Evolutionary conservation across 805 yeast species (phyloP).

Genomic region (Candida xyloterini): DNA sequence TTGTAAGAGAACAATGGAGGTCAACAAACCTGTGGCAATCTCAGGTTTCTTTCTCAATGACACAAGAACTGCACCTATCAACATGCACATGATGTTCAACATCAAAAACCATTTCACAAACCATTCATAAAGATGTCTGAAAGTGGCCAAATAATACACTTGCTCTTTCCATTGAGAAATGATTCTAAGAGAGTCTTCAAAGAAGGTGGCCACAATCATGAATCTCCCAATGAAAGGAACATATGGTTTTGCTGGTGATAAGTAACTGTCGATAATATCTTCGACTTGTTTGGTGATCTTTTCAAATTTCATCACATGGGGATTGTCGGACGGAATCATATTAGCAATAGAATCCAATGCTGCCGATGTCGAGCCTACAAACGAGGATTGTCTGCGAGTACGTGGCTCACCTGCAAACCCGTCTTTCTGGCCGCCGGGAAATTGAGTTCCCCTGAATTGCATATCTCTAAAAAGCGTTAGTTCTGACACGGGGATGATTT

Average conservation of each 20-base stretch:
- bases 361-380: conserved; percentile 13
- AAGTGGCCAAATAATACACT: conserved; percentile 75
- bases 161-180: conserved; percentile 88
- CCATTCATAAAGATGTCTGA: conserved; percentile 75
- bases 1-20: conserved; percentile 73
- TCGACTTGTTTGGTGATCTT: conserved; percentile 52
- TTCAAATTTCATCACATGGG: conserved; percentile 43
- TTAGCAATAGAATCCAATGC: conserved; percentile 27
- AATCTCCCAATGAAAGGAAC: conserved; percentile 88
- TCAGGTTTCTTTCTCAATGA: conserved; percentile 65
- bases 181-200: conserved; percentile 85
- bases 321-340: conserved; percentile 32
- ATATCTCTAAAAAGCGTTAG: conserved; percentile 15
- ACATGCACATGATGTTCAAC: conserved; percentile 65
- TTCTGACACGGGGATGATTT: background rate
- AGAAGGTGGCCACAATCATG: conserved; percentile 88
- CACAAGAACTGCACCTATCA: conserved; percentile 66
- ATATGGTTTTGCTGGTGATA: conserved; percentile 58
- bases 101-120: conserved; percentile 71
- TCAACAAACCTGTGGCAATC: conserved; percentile 66
- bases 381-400: conserved; percentile 6
- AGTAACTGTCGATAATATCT: conserved; percentile 47
- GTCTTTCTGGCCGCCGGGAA: conserved; percentile 21
- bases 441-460: conserved; percentile 35
- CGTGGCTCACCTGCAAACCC: conserved; percentile 10